These are phyloP conservation scores for Suillus brevipes DNA, from an alignment of 768 basidiomycete genomes.

Conservation along the genomic window DNA sequence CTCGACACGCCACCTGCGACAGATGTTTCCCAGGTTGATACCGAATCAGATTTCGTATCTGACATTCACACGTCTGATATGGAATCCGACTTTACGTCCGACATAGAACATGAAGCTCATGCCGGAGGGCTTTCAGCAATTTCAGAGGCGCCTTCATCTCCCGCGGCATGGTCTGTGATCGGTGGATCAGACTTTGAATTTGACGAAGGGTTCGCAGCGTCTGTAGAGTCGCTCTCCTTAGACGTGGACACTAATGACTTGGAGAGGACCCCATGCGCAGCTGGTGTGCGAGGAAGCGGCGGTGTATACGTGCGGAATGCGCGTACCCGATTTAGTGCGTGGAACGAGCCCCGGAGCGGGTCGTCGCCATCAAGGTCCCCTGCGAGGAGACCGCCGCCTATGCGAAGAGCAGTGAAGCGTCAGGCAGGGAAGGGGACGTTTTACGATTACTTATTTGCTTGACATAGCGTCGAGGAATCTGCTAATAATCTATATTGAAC, in stretches of 20 bases:
- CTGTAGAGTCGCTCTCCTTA: conserved; percentile 37
- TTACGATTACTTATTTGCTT: conserved; percentile 48
- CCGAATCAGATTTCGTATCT: conserved; percentile 54
- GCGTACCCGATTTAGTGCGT: conserved; percentile 32
- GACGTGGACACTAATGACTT: conserved; percentile 23
- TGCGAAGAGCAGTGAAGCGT: conserved; percentile 15
- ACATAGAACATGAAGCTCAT: conserved; percentile 21
- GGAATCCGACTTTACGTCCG: conserved; percentile 35
- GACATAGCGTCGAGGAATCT: conserved; percentile 7
- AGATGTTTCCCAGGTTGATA: conserved; percentile 53
- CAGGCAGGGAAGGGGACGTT: conserved; percentile 28
- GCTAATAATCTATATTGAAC: not conserved
- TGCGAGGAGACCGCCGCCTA: conserved; percentile 33
- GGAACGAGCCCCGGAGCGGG: conserved; percentile 38
- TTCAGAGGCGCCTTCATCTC: conserved; percentile 27
- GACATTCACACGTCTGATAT: conserved; percentile 52
- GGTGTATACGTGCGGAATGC: conserved; percentile 21
- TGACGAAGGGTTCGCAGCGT: conserved; percentile 33
- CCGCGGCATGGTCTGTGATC: conserved; percentile 41
- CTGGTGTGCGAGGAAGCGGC: conserved; percentile 1
- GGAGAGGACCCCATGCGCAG: not conserved
- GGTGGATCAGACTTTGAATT: conserved; percentile 33
- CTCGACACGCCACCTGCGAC: conserved; percentile 76
- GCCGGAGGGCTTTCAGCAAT: conserved; percentile 26
- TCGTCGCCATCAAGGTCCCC: conserved; percentile 62